Evolutionary conservation across 805 yeast genomes (phyloP), one percentile per base, ranked within the genome.

Genomic region (Metschnikowia baotianmanensis): DNA sequence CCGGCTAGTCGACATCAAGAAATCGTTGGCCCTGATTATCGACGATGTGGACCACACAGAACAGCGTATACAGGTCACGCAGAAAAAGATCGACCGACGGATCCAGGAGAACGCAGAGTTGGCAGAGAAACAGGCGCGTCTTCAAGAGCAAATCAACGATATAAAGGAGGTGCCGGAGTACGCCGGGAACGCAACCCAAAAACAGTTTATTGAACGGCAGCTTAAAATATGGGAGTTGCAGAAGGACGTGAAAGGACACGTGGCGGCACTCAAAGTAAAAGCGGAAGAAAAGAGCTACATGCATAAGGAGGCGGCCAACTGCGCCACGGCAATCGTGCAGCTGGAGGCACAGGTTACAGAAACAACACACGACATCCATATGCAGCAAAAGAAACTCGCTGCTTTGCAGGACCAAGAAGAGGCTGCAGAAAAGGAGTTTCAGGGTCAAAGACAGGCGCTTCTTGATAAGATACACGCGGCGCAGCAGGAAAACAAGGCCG

Each of bases 201-300:
- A 31, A 47, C 42, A 48, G 26, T 63, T 65, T 47, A 59, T 69
- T 19, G 46, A 48, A 13, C 69, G 65, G 46, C 75, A 77, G 46
- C 45, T 58, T 19, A 59, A 66, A 42, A 69, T 72, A n/a, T 62
- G 72, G 53, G 68, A 69, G 5, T 53, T 81, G 25, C 71, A 73
- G 43, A 71, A 71, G 6, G 67, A 72, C 36, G 61, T 82, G 3
- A 61, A 64, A 23, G 69, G 61, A 21, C 59, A 72, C 32, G 60
- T 72, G n/a, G 60, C 65, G 11, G 71, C 71, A 46, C 52, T 74
- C 2, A 72, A 71, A 19, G 68, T 80, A 5, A 69, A 71, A 31
- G 58, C 59, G 2, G 78, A 77, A 25, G 96, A 88, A 52, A 74
- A 70, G 33, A 76, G 67, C 36, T 89, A 85, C 59, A 83, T 82